phyloP scores from a whole-genome alignment of 768 basidiomycete genomes.

The Rossbeevera mucosa region DNA sequence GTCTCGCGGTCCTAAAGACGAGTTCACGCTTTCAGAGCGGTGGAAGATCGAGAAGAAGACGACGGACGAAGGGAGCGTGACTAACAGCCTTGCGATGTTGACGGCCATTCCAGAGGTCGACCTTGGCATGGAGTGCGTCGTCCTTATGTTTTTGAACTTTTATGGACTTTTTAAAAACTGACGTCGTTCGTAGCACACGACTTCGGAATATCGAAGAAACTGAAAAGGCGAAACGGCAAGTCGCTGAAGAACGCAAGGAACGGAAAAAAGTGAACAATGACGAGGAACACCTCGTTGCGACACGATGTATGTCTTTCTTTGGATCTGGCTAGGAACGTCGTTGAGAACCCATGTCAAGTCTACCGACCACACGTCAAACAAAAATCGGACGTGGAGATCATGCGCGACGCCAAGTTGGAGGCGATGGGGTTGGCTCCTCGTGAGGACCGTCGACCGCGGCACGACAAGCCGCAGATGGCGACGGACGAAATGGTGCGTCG shows the following conservation, averaged over 20 bases:
- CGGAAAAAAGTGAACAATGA: slow-evolving; percentile 52
- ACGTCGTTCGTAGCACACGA: slow-evolving; percentile 53
- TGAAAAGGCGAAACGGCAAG: slow-evolving; percentile 88
- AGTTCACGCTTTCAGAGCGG: slow-evolving; percentile 65
- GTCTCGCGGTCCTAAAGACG: slow-evolving; percentile 57
- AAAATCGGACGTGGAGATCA: slow-evolving; percentile 83
- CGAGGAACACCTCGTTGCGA: slow-evolving; percentile 80
- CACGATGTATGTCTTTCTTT: slow-evolving; percentile 63
- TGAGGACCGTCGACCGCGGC: slow-evolving; percentile 36
- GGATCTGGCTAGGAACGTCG: neutral
- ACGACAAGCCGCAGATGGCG: slow-evolving; percentile 71
- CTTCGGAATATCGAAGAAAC: slow-evolving; percentile 96
- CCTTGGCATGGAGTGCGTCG: slow-evolving; percentile 92
- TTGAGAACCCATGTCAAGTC: slow-evolving; percentile 44
- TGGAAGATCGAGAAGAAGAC: slow-evolving; percentile 55
- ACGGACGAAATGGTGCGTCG: slow-evolving; percentile 81
- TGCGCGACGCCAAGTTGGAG: slow-evolving; percentile 82
- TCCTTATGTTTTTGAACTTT: no score
- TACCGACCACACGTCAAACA: slow-evolving; percentile 78
- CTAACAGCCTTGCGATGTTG: slow-evolving; percentile 91
- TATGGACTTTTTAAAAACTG: no score
- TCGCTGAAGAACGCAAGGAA: slow-evolving; percentile 68
- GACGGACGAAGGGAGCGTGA: slow-evolving; percentile 87
- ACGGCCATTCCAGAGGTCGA: slow-evolving; percentile 98
- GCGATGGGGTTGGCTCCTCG: slow-evolving; percentile 70